Evolutionary conservation across 257 asterid genomes (phyloP).

Genomic region (Solanum tacnaense): DNA sequence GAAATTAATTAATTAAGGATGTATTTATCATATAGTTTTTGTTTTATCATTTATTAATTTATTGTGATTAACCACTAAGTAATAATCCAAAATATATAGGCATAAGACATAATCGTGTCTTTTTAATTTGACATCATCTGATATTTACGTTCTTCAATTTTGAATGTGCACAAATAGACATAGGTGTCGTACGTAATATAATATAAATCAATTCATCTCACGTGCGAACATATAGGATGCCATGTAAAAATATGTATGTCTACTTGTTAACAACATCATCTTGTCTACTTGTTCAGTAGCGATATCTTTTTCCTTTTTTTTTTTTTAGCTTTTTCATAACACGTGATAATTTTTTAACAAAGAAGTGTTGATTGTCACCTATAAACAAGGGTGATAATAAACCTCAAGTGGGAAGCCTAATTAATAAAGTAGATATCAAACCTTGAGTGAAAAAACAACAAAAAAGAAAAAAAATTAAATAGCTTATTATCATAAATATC

Average conservation of each 20-base stretch:
- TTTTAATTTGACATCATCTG: neutral
- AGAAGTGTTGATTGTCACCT: too few species aligned
- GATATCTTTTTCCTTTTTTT: too few species aligned
- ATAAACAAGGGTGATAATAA: too few species aligned
- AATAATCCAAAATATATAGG: neutral
- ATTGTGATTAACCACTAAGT: neutral
- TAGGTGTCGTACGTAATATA: rapidly evolving
- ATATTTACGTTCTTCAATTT: too few species aligned
- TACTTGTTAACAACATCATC: too few species aligned
- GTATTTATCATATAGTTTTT: neutral
- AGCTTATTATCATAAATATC: neutral
- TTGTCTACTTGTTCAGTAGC: too few species aligned
- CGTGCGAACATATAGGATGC: rapidly evolving
- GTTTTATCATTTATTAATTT: neutral
- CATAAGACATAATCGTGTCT: neutral
- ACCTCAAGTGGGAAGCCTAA: neutral
- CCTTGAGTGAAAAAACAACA: too few species aligned
- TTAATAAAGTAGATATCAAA: neutral
- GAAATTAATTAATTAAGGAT: neutral
- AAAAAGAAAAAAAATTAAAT: neutral
- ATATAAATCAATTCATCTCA: neutral
- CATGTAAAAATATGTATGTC: neutral
- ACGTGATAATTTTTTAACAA: rapidly evolving
- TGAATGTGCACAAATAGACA: neutral
- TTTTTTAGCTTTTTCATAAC: neutral